Base-by-base conservation (phyloP, 2,329 filamentous ascomycete genomes). In the Lasiodiplodia citricola region DNA sequence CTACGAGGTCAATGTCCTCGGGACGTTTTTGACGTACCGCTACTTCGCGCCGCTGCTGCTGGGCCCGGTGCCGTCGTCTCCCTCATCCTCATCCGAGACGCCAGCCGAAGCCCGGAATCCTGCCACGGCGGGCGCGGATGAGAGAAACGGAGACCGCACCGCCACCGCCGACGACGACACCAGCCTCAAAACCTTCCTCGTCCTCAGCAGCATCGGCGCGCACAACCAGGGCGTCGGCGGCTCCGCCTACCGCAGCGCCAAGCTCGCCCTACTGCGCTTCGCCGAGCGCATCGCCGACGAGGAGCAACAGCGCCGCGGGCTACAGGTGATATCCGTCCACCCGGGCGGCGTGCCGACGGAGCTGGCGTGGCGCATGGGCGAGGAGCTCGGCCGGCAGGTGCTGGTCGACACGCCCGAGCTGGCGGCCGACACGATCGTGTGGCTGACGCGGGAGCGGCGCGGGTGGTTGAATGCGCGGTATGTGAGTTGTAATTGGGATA, bases 271-370 rank as follows among this genome's bases (percentile, higher is more conserved):
- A 31, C 72, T 83, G 18, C 78, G 84, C 13, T 79, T 88, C 55
- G 84, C 82, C 0, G 85, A 88, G 72, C 84, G 82, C 70, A 70
- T 86, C 10, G 77, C 80, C 50, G 75, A 74, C 0, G 87, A 87
- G 65, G 71, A 67, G 0, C 67, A n/a, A 0, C 67, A 74, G 64
- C 75, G 76, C 2, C 68, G 78, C 0, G 31, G 8, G 1, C 7
- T 35, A 8, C 69, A 71, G 37, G 72, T 72, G 21, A 69, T 73
- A 21, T 69, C 68, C 7, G 31, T 78, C 13, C 76, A 79, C 68
- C 76, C 76, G 1, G 77, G 77, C 1, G 73, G 70, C 54, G 73
- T 79, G 7, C 28, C 37, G 37, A 77, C 76, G 25, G 71, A 74
- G 37, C 44, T 74, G 68, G 44, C 65, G 14, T 51, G 51, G n/a